Evolutionary conservation across 768 basidiomycete species (phyloP).

Genomic region (Russula olivacea): DNA sequence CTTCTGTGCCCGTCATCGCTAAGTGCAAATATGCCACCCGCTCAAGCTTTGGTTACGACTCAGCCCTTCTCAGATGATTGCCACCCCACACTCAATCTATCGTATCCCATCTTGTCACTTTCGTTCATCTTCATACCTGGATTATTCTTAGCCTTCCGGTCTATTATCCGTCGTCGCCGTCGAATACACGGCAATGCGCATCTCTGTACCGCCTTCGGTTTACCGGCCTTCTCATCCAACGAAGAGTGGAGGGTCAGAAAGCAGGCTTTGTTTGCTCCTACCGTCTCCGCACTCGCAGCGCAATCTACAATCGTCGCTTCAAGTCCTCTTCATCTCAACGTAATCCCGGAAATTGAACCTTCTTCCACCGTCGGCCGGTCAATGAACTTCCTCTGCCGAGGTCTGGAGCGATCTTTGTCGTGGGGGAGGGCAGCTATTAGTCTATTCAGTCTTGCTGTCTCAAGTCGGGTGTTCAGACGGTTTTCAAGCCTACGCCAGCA

Average conservation of each 20-base stretch:
- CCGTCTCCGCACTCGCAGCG: conserved; percentile 7
- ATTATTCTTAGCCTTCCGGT: background rate
- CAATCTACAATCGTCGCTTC: conserved; percentile 22
- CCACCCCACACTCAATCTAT: background rate
- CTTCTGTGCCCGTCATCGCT: background rate
- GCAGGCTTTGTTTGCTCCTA: background rate
- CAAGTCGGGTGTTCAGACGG: background rate
- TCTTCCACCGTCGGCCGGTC: background rate
- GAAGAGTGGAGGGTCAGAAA: background rate
- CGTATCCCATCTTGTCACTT: conserved; percentile 1
- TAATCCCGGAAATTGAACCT: background rate
- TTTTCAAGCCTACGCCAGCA: background rate
- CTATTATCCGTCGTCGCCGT: background rate
- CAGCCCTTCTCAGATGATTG: background rate
- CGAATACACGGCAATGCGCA: background rate
- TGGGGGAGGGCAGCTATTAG: conserved; percentile 3
- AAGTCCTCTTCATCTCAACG: conserved; percentile 2
- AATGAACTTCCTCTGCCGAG: background rate
- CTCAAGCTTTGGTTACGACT: background rate
- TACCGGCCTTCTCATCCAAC: background rate
- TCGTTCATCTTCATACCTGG: background rate
- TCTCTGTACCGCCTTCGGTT: background rate
- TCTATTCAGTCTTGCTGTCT: background rate
- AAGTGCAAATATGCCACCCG: conserved; percentile 14
- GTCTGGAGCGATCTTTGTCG: conserved; percentile 4